These are phyloP conservation scores for Tephrocybe sp. DNA, from an alignment of 768 basidiomycete species.

Conservation along the genomic window DNA sequence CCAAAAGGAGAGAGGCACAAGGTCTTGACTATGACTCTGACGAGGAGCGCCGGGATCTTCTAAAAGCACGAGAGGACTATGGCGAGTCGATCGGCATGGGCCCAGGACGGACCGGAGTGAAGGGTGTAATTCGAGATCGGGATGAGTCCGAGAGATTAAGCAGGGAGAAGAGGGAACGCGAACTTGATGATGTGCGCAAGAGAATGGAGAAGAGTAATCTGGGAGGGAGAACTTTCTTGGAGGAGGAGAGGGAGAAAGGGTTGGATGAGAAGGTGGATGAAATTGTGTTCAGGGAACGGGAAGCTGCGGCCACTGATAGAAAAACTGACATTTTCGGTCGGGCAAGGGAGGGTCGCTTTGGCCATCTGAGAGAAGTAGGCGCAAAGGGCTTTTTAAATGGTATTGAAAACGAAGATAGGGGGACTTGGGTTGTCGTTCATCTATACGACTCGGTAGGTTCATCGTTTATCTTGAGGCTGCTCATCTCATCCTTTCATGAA, in stretches of 20 bases:
- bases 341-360: slow-evolving; percentile 57
- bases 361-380: slow-evolving; percentile 81
- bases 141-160: slow-evolving; percentile 61
- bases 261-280: slow-evolving; percentile 45
- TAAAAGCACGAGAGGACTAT: slow-evolving; percentile 28
- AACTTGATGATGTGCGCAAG: slow-evolving; percentile 48
- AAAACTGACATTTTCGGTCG: slow-evolving; percentile 46
- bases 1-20: slow-evolving; percentile 28
- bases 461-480: not conserved
- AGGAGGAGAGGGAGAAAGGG: slow-evolving; percentile 66
- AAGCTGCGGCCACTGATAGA: slow-evolving; percentile 24
- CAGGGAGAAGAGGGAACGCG: slow-evolving; percentile 48
- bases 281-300: slow-evolving; percentile 41
- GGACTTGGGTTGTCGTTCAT: slow-evolving; percentile 82
- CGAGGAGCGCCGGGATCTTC: slow-evolving; percentile 31
- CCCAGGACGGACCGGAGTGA: slow-evolving; percentile 83
- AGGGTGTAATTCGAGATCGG: slow-evolving; percentile 82
- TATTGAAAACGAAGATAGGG: slow-evolving; percentile 67
- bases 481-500: slow-evolving; percentile 2
- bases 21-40: slow-evolving; percentile 47
- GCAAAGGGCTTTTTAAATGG: slow-evolving; percentile 68
- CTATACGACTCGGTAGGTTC: slow-evolving; percentile 73
- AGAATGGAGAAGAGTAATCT: slow-evolving; percentile 65
- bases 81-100: slow-evolving; percentile 79
- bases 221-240: slow-evolving; percentile 70